Percentiles rank a stretch among this genome's conserved stretches.
These are phyloP conservation scores for Pezicula neosporulosa DNA, from an alignment of 2,329 filamentous ascomycete genomes.

Conservation along the genomic window DNA sequence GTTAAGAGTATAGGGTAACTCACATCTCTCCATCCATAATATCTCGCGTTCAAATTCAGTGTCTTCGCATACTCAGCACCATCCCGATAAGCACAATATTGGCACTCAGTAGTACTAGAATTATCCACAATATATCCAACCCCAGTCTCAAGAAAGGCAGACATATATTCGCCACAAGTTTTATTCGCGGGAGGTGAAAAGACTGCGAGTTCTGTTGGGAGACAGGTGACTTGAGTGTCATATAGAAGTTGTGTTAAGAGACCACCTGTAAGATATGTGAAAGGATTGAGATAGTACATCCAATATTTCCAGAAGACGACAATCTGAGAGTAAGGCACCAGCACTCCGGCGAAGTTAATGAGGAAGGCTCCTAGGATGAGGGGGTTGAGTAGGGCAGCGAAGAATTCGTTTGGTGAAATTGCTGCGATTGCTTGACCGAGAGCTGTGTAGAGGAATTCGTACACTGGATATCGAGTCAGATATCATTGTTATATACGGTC, in stretches of 20 bases:
- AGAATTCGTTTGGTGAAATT: constrained; percentile 54
- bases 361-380: constrained; percentile 44
- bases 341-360: constrained; percentile 35
- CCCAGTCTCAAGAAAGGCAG: constrained; percentile 39
- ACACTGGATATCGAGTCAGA: constrained; percentile 18
- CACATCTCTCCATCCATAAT: background rate
- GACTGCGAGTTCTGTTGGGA: constrained; percentile 25
- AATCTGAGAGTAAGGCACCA: constrained; percentile 34
- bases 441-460: constrained; percentile 53
- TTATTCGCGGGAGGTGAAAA: constrained; percentile 36
- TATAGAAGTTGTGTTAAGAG: constrained; percentile 33
- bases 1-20: background rate
- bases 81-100: background rate
- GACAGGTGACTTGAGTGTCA: constrained; percentile 34
- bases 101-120: background rate
- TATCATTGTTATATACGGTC: too few species aligned
- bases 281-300: constrained; percentile 38
- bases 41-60: background rate
- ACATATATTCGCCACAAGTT: constrained; percentile 55
- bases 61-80: background rate
- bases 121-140: constrained; percentile 39
- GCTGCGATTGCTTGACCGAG: constrained; percentile 57
- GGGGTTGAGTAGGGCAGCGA: constrained; percentile 52
- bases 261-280: constrained; percentile 37
- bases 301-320: constrained; percentile 39